A percentile compares a stretch with the other conserved stretches of the same genome.
Conservation (phyloP, 805 yeast genomes). For the Ogataea degrootiae region DNA sequence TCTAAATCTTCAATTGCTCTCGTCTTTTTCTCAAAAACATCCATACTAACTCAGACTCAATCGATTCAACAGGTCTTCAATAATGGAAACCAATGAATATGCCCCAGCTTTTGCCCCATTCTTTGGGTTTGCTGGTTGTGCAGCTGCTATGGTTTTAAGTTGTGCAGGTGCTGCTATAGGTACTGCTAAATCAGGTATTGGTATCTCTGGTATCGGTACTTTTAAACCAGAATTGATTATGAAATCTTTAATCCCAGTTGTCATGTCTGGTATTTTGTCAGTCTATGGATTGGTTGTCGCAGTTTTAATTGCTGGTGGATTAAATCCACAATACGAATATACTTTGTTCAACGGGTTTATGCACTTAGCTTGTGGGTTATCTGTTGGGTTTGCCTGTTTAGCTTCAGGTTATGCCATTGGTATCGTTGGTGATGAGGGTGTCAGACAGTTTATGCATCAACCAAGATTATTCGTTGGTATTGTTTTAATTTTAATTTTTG, state of each 20-base stretch:
- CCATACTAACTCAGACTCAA: background rate
- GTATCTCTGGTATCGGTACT: constrained; percentile 97
- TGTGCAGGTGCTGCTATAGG: constrained; percentile 99
- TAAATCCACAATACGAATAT: constrained; percentile 73
- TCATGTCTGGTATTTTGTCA: constrained; percentile 95
- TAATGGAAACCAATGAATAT: constrained; percentile 45
- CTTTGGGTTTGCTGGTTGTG: constrained; percentile 96
- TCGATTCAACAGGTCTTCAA: constrained; percentile 12
- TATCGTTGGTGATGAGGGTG: constrained; percentile 99
- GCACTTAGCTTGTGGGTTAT: constrained; percentile 94
- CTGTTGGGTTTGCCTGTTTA: constrained; percentile 94
- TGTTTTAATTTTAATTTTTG: constrained; percentile 95
- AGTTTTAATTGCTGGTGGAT: constrained; percentile 88
- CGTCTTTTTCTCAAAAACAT: too few species aligned
- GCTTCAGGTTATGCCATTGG: constrained; percentile 98
- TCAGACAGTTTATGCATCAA: constrained; percentile 95
- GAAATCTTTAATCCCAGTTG: constrained; percentile 95
- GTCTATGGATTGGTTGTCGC: constrained; percentile 97
- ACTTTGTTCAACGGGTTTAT: constrained; percentile 93
- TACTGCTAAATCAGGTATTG: constrained; percentile 96
- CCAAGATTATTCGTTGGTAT: constrained; percentile 97
- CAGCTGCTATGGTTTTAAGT: constrained; percentile 83
- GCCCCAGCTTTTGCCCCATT: constrained; percentile 95
- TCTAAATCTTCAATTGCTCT: too few species aligned
- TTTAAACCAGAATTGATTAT: constrained; percentile 95